phyloP scores from a whole-genome alignment of 495 filamentous ascomycete genomes.

The Podospora pseudopauciseta region DNA sequence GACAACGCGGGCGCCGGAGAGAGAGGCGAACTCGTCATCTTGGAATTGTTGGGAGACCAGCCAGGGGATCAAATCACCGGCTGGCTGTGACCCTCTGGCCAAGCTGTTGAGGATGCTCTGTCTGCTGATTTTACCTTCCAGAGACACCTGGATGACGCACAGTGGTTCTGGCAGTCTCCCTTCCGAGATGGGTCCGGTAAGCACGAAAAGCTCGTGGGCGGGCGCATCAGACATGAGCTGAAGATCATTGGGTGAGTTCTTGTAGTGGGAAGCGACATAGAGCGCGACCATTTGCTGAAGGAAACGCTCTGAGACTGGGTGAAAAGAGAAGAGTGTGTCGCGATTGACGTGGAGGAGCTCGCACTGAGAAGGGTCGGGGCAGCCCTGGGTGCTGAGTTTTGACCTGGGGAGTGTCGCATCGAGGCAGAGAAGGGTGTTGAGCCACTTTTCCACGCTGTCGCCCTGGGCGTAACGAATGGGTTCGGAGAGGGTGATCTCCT shows the following conservation, averaged over 20 bases:
- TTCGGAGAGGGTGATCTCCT: conserved; percentile 87
- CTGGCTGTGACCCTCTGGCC: conserved; percentile 82
- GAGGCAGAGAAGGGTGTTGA: conserved; percentile 90
- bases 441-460: conserved; percentile 91
- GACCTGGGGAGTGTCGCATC: conserved; percentile 84
- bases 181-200: conserved; percentile 82
- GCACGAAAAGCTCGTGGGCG: conserved; percentile 92
- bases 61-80: conserved; percentile 97
- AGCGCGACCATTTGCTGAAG: conserved; percentile 97
- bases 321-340: conserved; percentile 96
- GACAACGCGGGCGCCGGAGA: conserved; percentile 89
- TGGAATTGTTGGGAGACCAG: conserved; percentile 98
- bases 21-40: conserved; percentile 90
- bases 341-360: conserved; percentile 91
- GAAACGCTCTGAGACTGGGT: conserved; percentile 94
- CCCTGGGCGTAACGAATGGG: conserved; percentile 92
- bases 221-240: conserved; percentile 98
- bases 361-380: conserved; percentile 84
- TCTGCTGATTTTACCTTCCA: conserved; percentile 92
- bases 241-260: conserved; percentile 96
- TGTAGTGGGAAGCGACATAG: conserved; percentile 98
- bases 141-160: conserved; percentile 89
- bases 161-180: conserved; percentile 86
- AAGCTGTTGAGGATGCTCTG: conserved; percentile 87
- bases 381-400: conserved; percentile 69